phyloP scores from a whole-genome alignment of 805 yeast genomes.

The Candida ovalis region DNA sequence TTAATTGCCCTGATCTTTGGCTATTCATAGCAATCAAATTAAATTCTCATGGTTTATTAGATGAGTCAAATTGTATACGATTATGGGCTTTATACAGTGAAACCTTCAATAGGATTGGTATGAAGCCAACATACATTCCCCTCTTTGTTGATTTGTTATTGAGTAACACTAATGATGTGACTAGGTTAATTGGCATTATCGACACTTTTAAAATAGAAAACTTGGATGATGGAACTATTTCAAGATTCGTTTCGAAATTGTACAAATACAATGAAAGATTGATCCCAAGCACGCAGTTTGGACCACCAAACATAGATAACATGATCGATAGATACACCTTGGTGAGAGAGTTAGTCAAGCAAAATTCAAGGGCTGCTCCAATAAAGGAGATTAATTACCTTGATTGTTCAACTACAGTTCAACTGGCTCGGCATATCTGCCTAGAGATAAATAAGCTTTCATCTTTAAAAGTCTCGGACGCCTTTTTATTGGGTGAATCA shows the following conservation, averaged over 20 bases:
- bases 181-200: slow-evolving; percentile 20
- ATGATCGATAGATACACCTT: slow-evolving; percentile 13
- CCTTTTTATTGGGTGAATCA: slow-evolving; percentile 33
- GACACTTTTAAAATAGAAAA: slow-evolving; percentile 5
- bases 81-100: slow-evolving; percentile 19
- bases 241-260: slow-evolving; percentile 24
- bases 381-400: background rate
- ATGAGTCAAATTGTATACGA: slow-evolving; percentile 10
- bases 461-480: slow-evolving; percentile 22
- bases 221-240: slow-evolving; percentile 26
- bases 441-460: background rate
- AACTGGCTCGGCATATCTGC: slow-evolving; percentile 25
- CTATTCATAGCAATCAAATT: slow-evolving; percentile 25
- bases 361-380: background rate
- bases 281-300: slow-evolving; percentile 4
- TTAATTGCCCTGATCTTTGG: slow-evolving; percentile 31
- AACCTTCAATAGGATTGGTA: slow-evolving; percentile 2
- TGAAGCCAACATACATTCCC: slow-evolving; percentile 9
- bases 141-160: slow-evolving; percentile 7
- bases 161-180: slow-evolving; percentile 8
- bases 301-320: slow-evolving; percentile 10
- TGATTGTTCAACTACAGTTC: slow-evolving; percentile 9
- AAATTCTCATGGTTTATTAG: slow-evolving; percentile 15
- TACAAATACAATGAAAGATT: slow-evolving; percentile 22
- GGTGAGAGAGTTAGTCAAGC: slow-evolving; percentile 1